Conservation (phyloP, 2,329 filamentous ascomycete species). For the Paramyrothecium roridum region DNA sequence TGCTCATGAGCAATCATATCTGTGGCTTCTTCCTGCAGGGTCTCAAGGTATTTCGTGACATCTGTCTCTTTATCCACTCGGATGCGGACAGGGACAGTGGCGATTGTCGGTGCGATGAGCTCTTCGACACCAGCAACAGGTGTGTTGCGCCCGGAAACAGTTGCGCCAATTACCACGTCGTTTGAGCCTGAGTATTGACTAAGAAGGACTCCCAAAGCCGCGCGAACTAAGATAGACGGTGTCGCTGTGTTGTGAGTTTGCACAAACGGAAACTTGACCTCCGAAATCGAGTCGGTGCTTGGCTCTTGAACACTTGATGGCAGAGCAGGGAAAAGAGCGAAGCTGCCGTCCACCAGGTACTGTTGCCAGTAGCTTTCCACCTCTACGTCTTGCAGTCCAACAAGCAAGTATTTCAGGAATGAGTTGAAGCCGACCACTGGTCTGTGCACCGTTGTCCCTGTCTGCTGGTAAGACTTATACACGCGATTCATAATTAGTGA, state of each 20-base stretch:
- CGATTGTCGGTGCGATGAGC: conserved; percentile 20
- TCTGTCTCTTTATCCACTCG: conserved; percentile 3
- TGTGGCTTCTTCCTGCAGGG: conserved; percentile 10
- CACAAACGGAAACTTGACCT: conserved; percentile 2
- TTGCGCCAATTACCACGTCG: conserved; percentile 26
- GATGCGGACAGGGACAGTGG: conserved; percentile 19
- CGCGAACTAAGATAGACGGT: conserved; percentile 7
- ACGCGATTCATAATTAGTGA: conserved; percentile 11
- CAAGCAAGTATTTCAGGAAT: not conserved
- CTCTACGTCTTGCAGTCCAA: not conserved
- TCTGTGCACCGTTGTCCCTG: conserved; percentile 30
- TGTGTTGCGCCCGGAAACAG: conserved; percentile 17
- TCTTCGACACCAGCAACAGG: conserved; percentile 17
- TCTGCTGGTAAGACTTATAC: conserved; percentile 16
- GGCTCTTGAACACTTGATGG: conserved; percentile 1
- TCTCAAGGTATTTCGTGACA: conserved; percentile 36
- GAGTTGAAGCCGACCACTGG: not conserved
- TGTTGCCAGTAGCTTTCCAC: not conserved
- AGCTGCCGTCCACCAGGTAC: not conserved
- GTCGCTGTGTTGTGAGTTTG: conserved; percentile 1
- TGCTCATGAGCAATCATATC: conserved; percentile 12
- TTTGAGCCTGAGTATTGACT: conserved; percentile 4
- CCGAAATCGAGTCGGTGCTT: conserved; percentile 1
- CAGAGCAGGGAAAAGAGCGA: conserved; percentile 2
- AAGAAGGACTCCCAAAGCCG: conserved; percentile 7